These are phyloP conservation scores for Yamadazyma pseudoaaseri DNA, from an alignment of 1,139 yeast species.

Conservation along the genomic window DNA sequence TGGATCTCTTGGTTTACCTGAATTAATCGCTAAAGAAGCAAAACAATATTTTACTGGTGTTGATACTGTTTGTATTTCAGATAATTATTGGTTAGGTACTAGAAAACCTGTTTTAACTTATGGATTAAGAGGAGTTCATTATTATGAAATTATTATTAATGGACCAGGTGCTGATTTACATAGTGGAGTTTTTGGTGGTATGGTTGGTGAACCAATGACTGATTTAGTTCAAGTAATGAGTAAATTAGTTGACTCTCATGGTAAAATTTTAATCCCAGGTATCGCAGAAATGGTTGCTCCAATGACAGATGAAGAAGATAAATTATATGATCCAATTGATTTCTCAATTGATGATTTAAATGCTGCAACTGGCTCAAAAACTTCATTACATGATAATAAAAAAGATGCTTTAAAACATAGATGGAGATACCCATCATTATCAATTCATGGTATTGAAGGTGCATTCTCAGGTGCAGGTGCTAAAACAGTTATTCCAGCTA, in stretches of 20 bases:
- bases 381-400: slow-evolving; percentile 74
- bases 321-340: slow-evolving; percentile 80
- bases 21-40: slow-evolving; percentile 77
- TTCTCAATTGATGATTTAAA: slow-evolving; percentile 83
- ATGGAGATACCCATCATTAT: slow-evolving; percentile 97
- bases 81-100: slow-evolving; percentile 98
- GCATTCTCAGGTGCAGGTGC: slow-evolving; percentile 96
- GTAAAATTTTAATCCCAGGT: slow-evolving; percentile 85
- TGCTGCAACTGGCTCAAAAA: slow-evolving; percentile 83
- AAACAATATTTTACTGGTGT: slow-evolving; percentile 76
- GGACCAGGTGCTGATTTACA: slow-evolving; percentile 99
- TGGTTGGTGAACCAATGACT: slow-evolving; percentile 96
- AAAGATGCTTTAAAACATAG: slow-evolving; percentile 91
- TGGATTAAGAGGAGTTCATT: slow-evolving; percentile 95
- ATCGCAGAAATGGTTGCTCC: slow-evolving; percentile 94
- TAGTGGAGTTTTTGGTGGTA: slow-evolving; percentile 97
- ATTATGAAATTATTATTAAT: slow-evolving; percentile 74
- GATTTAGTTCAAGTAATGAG: slow-evolving; percentile 80
- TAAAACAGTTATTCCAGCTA: slow-evolving; percentile 96
- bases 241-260: slow-evolving; percentile 73
- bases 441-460: slow-evolving; percentile 96
- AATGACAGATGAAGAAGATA: slow-evolving; percentile 74
- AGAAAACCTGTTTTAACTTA: slow-evolving; percentile 94
- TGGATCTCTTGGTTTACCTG: slow-evolving; percentile 91
- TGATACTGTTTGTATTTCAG: slow-evolving; percentile 94